A percentile compares a stretch with the other conserved stretches of the same genome.
Evolutionary conservation across 2,329 filamentous ascomycete genomes (phyloP).

Genomic region (Penicillium decumbens): DNA sequence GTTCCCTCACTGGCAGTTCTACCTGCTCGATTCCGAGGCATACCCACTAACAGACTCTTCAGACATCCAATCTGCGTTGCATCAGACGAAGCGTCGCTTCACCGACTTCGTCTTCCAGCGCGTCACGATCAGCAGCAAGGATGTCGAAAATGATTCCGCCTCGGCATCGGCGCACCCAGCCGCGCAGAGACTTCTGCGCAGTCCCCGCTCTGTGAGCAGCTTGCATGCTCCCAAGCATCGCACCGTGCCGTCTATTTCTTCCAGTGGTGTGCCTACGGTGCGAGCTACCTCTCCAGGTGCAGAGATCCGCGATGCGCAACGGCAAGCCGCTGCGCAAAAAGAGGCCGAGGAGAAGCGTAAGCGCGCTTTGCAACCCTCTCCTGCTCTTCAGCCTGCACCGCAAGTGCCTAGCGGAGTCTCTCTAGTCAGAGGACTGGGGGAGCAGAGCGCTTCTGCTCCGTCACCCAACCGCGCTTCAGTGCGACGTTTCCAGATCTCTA

Average conservation of each 20-base stretch:
- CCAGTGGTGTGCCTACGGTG: slow-evolving; percentile 36
- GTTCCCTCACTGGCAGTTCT: background rate
- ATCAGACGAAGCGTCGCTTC: slow-evolving; percentile 46
- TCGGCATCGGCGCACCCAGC: slow-evolving; percentile 18
- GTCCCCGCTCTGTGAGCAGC: slow-evolving; percentile 35
- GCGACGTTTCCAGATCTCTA: slow-evolving; percentile 40
- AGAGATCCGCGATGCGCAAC: slow-evolving; percentile 36
- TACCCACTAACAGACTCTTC: slow-evolving; percentile 8
- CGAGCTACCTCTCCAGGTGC: slow-evolving; percentile 42
- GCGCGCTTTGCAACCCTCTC: slow-evolving; percentile 21
- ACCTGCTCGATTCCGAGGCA: background rate
- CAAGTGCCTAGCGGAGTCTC: background rate
- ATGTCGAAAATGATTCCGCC: slow-evolving; percentile 13
- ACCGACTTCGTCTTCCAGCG: slow-evolving; percentile 48
- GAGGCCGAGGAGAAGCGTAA: slow-evolving; percentile 30
- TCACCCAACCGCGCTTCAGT: slow-evolving; percentile 24
- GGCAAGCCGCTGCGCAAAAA: slow-evolving; percentile 25
- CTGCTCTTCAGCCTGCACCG: slow-evolving; percentile 6
- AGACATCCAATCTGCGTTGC: slow-evolving; percentile 45
- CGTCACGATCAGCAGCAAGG: slow-evolving; percentile 29
- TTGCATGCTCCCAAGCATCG: slow-evolving; percentile 19
- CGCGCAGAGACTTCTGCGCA: slow-evolving; percentile 27
- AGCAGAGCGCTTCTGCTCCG: slow-evolving; percentile 6
- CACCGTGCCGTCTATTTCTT: slow-evolving; percentile 11
- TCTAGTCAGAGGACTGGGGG: background rate